Evolutionary conservation across 306 rosid species (phyloP).

Genomic region (Purshia tridentata): DNA sequence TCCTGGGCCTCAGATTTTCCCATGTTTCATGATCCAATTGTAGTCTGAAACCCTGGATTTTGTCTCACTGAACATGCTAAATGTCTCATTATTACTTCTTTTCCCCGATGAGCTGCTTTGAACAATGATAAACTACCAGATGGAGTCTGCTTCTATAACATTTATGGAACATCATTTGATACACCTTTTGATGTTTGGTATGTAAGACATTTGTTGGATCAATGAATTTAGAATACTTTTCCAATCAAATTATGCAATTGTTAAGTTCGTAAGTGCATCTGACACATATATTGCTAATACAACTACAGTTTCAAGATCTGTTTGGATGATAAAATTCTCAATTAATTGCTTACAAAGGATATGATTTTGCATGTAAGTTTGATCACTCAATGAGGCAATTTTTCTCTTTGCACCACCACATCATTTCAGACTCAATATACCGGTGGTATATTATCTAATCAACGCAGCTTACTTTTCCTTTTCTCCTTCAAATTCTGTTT

Average conservation of each 20-base stretch:
- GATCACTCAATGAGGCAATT: no score
- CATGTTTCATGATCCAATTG: background rate
- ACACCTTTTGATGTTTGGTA: conserved; percentile 94
- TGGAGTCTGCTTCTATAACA: conserved; percentile 75
- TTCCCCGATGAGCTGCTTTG: conserved; percentile 56
- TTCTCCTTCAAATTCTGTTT: no score
- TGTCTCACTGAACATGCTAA: background rate
- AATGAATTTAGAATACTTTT: background rate
- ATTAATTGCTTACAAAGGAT: no score
- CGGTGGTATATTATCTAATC: no score
- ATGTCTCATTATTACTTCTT: conserved; percentile 4
- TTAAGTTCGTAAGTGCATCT: conserved; percentile 24
- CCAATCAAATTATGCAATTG: background rate
- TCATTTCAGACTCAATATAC: no score
- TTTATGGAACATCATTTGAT: conserved; percentile 72
- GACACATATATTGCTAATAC: conserved; percentile 37
- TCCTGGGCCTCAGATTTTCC: background rate
- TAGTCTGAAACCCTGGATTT: background rate
- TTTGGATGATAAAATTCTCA: no score
- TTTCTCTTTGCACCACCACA: no score
- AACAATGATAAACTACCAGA: conserved; percentile 66
- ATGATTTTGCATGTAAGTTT: no score
- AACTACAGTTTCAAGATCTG: conserved; percentile 87
- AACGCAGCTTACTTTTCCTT: no score
- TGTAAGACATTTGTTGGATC: conserved; percentile 35